Evolutionary conservation across 2,329 filamentous ascomycete genomes (phyloP).

Genomic region (Xylariaceae sp.): DNA sequence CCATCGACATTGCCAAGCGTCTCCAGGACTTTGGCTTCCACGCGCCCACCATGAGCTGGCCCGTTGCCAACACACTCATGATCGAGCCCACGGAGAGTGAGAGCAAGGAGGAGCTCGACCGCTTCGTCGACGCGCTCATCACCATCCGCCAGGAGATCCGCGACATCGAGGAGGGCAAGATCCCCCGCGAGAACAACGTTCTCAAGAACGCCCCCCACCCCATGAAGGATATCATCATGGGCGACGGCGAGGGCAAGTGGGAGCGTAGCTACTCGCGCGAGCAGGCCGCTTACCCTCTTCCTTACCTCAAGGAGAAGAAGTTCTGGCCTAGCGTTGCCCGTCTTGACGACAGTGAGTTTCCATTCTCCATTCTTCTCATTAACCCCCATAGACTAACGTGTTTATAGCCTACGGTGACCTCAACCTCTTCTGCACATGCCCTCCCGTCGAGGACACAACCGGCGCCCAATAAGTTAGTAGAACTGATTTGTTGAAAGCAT

Average conservation of each 20-base stretch:
- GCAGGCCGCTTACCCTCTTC: conserved; percentile 79
- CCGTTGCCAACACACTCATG: conserved; percentile 92
- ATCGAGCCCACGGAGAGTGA: conserved; percentile 96
- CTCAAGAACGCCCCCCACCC: conserved; percentile 87
- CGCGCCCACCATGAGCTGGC: conserved; percentile 95
- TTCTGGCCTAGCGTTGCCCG: conserved; percentile 90
- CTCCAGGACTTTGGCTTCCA: conserved; percentile 98
- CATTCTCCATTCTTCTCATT: neutral
- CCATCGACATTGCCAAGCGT: conserved; percentile 92
- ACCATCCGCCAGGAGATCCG: conserved; percentile 80
- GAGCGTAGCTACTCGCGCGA: conserved; percentile 74
- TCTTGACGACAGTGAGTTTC: conserved; percentile 73
- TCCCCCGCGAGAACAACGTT: conserved; percentile 72
- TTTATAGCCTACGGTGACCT: conserved; percentile 73
- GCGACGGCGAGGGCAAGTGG: conserved; percentile 61
- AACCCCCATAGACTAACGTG: neutral
- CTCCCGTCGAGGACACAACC: conserved; percentile 66
- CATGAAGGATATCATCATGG: conserved; percentile 68
- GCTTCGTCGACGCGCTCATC: conserved; percentile 86
- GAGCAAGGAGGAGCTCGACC: conserved; percentile 84
- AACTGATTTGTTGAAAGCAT: neutral
- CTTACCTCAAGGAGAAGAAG: conserved; percentile 87
- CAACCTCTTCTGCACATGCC: conserved; percentile 93
- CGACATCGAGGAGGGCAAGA: conserved; percentile 72
- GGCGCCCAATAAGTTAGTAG: conserved; percentile 17